These are phyloP conservation scores for Bigelowiella natans DNA, from an alignment of 78 protist genomes.

Conservation along the genomic window DNA sequence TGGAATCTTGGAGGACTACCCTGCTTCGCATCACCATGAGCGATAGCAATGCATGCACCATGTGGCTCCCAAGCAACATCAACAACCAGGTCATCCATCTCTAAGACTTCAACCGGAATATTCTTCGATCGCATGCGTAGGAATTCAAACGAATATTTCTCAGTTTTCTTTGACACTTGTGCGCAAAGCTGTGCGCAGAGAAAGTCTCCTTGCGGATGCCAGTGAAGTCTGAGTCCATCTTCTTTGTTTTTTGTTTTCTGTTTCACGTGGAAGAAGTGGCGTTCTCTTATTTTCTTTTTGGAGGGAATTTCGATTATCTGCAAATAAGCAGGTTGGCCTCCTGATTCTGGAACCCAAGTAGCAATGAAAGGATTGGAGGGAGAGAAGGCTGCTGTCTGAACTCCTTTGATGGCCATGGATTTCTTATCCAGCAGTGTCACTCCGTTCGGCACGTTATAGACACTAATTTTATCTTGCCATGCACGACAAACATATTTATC, in stretches of 20 bases:
- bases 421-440: too few relatives aligned
- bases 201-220: neutral
- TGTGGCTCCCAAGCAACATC: neutral
- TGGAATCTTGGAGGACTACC: neutral
- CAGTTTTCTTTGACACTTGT: neutral
- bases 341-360: neutral
- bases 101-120: neutral
- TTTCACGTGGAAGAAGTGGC: neutral
- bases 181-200: neutral
- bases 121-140: neutral
- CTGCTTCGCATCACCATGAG: neutral
- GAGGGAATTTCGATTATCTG: neutral
- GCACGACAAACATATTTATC: too few relatives aligned
- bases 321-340: neutral
- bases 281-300: neutral
- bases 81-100: neutral
- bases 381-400: neutral
- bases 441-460: too few relatives aligned
- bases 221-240: neutral
- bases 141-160: neutral
- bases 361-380: neutral
- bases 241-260: too few relatives aligned
- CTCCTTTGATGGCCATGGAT: neutral
- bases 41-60: neutral
- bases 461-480: too few relatives aligned